These are phyloP conservation scores for Phytopythium litorale DNA, from an alignment of 352 stramenopile species.

Conservation along the genomic window DNA sequence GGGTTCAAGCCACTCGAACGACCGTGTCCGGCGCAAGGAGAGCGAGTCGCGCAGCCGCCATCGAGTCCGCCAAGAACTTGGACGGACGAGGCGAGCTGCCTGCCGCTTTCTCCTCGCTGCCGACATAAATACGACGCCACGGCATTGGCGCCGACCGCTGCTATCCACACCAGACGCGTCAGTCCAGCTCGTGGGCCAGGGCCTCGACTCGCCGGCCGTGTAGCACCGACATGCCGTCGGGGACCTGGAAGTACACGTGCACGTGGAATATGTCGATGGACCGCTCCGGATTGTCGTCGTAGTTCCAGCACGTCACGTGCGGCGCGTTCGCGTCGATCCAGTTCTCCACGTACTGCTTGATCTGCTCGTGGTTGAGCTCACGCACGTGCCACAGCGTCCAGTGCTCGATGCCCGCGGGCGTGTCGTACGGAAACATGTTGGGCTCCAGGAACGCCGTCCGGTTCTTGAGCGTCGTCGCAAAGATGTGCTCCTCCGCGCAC, in stretches of 20 bases:
- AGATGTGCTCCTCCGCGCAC: conserved; percentile 79
- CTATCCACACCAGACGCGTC: conserved; percentile 9
- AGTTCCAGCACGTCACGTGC: conserved; percentile 78
- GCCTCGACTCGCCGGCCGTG: conserved; percentile 61
- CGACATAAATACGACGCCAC: conserved; percentile 9
- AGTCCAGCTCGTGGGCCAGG: conserved; percentile 69
- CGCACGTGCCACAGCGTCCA: conserved; percentile 85
- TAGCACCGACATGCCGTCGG: conserved; percentile 44
- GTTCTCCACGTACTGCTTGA: conserved; percentile 87
- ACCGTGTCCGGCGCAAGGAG: background rate
- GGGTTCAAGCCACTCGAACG: background rate
- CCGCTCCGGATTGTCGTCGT: conserved; percentile 86
- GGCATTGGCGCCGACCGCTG: background rate
- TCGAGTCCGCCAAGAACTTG: background rate
- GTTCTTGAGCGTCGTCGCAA: conserved; percentile 74
- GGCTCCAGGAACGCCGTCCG: conserved; percentile 79
- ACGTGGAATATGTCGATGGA: conserved; percentile 90
- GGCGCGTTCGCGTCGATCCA: conserved; percentile 86
- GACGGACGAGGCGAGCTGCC: background rate
- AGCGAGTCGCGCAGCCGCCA: background rate
- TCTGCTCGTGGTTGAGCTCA: conserved; percentile 72
- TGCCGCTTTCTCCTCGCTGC: background rate
- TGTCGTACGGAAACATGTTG: conserved; percentile 91
- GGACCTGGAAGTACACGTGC: conserved; percentile 87
- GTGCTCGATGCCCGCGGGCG: conserved; percentile 83